Evolutionary conservation across 2,329 filamentous ascomycete genomes (phyloP).

Genomic region (Ophiocordyceps camponoti-leonardi): DNA sequence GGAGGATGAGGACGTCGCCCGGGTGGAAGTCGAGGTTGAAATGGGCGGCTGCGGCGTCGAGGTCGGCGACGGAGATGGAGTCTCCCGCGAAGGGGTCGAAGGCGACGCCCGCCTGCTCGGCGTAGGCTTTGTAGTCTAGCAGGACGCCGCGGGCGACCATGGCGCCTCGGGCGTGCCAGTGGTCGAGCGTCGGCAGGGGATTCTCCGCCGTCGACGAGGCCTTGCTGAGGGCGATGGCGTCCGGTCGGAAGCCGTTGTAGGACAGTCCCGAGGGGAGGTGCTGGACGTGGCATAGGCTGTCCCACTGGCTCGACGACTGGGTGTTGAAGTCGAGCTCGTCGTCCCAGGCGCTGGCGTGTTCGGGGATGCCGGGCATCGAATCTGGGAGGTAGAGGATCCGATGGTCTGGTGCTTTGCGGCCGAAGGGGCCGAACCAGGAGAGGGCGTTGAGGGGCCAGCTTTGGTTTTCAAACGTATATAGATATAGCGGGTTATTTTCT

Average conservation of each 20-base stretch:
- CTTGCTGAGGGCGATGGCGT: slow-evolving; percentile 12
- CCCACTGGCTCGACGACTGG: slow-evolving; percentile 38
- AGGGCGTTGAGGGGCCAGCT: slow-evolving; percentile 27
- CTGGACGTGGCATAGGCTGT: slow-evolving; percentile 30
- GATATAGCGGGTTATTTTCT: neutral
- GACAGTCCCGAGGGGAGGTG: slow-evolving; percentile 23
- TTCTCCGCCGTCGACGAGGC: slow-evolving; percentile 10
- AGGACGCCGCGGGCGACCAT: slow-evolving; percentile 38
- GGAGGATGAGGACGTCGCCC: slow-evolving; percentile 50
- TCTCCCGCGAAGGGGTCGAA: slow-evolving; percentile 34
- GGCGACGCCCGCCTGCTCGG: slow-evolving; percentile 28
- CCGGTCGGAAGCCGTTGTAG: slow-evolving; percentile 31
- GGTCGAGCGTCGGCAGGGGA: slow-evolving; percentile 16
- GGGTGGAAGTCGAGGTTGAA: slow-evolving; percentile 46
- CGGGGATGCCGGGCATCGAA: slow-evolving; percentile 3
- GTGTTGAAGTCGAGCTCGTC: slow-evolving; percentile 38
- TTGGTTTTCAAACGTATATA: neutral
- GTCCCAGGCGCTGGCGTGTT: slow-evolving; percentile 18
- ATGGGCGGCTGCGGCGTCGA: slow-evolving; percentile 38
- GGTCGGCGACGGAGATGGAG: slow-evolving; percentile 33
- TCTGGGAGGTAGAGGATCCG: slow-evolving; percentile 15
- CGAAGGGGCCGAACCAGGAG: slow-evolving; percentile 14
- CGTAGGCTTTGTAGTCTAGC: slow-evolving; percentile 34
- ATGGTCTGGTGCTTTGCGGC: slow-evolving; percentile 18
- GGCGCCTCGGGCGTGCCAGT: slow-evolving; percentile 34